Conservation (phyloP, 2,329 filamentous ascomycete genomes). For the Neocatenulostroma microsporum region DNA sequence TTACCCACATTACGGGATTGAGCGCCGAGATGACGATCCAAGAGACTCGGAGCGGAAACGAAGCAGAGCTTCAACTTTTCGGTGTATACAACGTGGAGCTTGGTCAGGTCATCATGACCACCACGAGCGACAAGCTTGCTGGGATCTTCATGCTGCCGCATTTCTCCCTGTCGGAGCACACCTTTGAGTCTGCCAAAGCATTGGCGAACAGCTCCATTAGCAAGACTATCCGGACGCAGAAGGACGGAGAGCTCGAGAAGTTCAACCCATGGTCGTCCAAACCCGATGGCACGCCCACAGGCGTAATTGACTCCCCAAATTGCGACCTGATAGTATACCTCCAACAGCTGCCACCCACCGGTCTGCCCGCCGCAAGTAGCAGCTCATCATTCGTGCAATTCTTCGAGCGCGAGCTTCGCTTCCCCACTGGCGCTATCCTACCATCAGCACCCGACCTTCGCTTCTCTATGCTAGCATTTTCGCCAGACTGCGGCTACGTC, state of each 20-base stretch:
- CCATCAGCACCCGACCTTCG: conserved; percentile 45
- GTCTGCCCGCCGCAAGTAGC: conserved; percentile 1
- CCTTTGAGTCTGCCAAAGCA: conserved; percentile 41
- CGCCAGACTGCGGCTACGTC: conserved; percentile 59
- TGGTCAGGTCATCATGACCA: conserved; percentile 72
- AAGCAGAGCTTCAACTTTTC: conserved; percentile 71
- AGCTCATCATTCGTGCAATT: conserved; percentile 34
- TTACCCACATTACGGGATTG: conserved; percentile 55
- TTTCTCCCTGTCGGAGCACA: conserved; percentile 54
- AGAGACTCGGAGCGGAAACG: conserved; percentile 62
- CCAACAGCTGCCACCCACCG: conserved; percentile 48
- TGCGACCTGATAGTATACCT: conserved; percentile 87
- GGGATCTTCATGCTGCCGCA: conserved; percentile 87
- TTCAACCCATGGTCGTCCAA: conserved; percentile 70
- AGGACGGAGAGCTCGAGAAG: conserved; percentile 46
- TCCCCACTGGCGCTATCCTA: conserved; percentile 50
- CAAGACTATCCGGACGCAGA: conserved; percentile 58
- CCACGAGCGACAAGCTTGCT: conserved; percentile 85
- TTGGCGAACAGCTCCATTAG: conserved; percentile 68
- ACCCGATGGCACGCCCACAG: conserved; percentile 48
- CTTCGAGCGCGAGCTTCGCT: conserved; percentile 53
- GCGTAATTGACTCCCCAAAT: conserved; percentile 56
- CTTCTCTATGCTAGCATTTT: conserved; percentile 56
- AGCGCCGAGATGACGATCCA: conserved; percentile 63
- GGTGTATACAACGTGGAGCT: conserved; percentile 80